Base-by-base conservation (phyloP, 1,284 basidiomycete genomes). In the Melampsora larici-populina region DNA sequence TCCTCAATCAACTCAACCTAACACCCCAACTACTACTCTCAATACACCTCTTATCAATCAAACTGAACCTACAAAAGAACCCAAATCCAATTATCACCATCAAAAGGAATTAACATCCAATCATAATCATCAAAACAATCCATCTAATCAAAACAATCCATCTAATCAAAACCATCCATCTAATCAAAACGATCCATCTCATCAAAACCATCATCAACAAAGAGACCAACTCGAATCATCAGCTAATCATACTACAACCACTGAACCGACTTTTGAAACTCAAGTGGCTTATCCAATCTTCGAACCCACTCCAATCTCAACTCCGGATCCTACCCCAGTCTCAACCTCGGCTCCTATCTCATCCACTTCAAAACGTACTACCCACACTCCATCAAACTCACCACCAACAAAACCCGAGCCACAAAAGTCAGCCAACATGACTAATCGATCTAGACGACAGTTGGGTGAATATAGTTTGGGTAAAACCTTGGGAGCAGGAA, bases 401-500 rank as follows among this genome's bases (percentile, higher is more conserved):
- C 11, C 48, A 58, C 9, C 7, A 31, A 1, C 72, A 36, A 36
- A 36, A 40, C 46, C 24, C 18, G 48, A 43, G 7, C 48, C 26
- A 21, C 29, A 74, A 65, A 43, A 43, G 11, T 43, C 26, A 24
- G 62, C 62, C 62, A 68, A 43, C 66, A 76, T 62, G 51, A 33
- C 74, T 1, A 36, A 46, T 49, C 66, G 75, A 64, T 78, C 75
- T 65, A 66, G 82, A 71, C 79, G 88, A 90, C 81, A 87, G 79
- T 83, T 99, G 17, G 95, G 96, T 58, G 94, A 98, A 84, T 99
- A 97, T 86, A 92, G 92, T 79, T 88, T 99, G 80, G 93, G 93
- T 82, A 98, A 98, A 88, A 98, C 96, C 2, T 88, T 99, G 48
- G 96, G 97, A 68, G 94, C 94, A 55, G 96, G 97, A 51, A 95